Evolutionary conservation across 768 basidiomycete species (phyloP), one percentile per base, ranked within the genome.

Genomic region (Leccinum arenicola): DNA sequence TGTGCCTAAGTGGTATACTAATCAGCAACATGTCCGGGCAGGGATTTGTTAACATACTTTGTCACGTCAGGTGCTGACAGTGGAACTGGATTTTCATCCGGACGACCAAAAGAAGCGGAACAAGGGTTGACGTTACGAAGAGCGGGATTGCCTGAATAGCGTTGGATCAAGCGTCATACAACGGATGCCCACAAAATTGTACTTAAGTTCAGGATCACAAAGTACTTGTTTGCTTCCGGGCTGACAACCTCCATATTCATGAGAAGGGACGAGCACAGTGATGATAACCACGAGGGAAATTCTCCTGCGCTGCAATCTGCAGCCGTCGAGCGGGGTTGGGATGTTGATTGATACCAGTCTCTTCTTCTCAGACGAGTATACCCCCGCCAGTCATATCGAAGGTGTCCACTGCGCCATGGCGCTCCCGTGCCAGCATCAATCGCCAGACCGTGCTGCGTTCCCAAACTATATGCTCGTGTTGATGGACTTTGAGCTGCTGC

Each of bases 371-470:
- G 19, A 84, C 60, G 17, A 86, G 71, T 12, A 76, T 77, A 1
- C 36, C 15, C 6, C 84, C 85, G 15, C 78, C 67, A 40, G 66
- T 63, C 25, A 70, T 63, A 52, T 75, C 77, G 57, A 73, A 57
- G 61, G 76, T 55, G 47, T 75, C 70, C 25, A 63, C n/a, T 25
- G 57, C 52, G 17, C 91, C 90, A 4, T 85, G 80, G 29, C 91
- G 83, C 65, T 92, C 90, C 40, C 85, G 83, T 3, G 86, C 88
- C 59, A 97, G 91, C 95, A 97, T 95, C 73, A 93, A 89, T 25
- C 93, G 82, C 97, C 97, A 99, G 12, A 98, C 98, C 95, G 33
- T 57, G 87, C 70, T 95, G 86, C 97, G 84, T 68, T 98, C 95
- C 87, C 95, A 97, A 4, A 95, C 95, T 61, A 98, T 90, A 69